Percentiles rank a stretch among this genome's conserved stretches.
phyloP scores from a whole-genome alignment of 257 asterid species.

The Craterostigma plantagineum region DNA sequence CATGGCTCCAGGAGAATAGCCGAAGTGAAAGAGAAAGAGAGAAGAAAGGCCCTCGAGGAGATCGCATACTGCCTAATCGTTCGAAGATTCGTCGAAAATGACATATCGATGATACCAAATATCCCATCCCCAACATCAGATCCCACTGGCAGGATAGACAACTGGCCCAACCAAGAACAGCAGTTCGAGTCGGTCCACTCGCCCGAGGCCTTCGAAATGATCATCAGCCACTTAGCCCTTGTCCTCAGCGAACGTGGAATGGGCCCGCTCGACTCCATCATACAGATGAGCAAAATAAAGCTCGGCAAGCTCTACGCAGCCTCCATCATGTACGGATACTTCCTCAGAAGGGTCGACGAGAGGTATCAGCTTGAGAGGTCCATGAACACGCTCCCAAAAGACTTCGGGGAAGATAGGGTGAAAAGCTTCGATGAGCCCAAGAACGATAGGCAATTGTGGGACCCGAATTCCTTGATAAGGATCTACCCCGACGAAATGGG shows the following conservation, averaged over 20 bases:
- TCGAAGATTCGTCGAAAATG: slow-evolving; percentile 48
- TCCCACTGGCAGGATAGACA: slow-evolving; percentile 63
- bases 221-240: slow-evolving; percentile 60
- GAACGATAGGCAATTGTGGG: slow-evolving; percentile 58
- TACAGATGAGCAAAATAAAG: slow-evolving; percentile 71
- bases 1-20: slow-evolving; percentile 67
- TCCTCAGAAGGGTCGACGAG: slow-evolving; percentile 85
- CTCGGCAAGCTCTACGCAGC: slow-evolving; percentile 96
- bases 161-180: slow-evolving; percentile 84
- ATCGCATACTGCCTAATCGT: slow-evolving; percentile 67
- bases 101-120: slow-evolving; percentile 63
- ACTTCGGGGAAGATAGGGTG: slow-evolving; percentile 27
- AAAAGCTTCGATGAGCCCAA: slow-evolving; percentile 22
- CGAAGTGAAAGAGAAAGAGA: slow-evolving; percentile 73
- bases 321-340: slow-evolving; percentile 84
- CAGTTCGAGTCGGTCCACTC: slow-evolving; percentile 77
- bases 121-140: slow-evolving; percentile 34
- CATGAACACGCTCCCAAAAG: slow-evolving; percentile 80
- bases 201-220: slow-evolving; percentile 86
- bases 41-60: slow-evolving; percentile 60
- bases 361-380: slow-evolving; percentile 85
- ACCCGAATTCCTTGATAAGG: slow-evolving; percentile 56
- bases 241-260: slow-evolving; percentile 63
- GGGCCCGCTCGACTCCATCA: slow-evolving; percentile 44
- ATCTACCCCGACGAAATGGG: slow-evolving; percentile 52